Base-by-base conservation (phyloP, 2,329 filamentous ascomycete genomes). In the Paracorniculantispora psalliotae region DNA sequence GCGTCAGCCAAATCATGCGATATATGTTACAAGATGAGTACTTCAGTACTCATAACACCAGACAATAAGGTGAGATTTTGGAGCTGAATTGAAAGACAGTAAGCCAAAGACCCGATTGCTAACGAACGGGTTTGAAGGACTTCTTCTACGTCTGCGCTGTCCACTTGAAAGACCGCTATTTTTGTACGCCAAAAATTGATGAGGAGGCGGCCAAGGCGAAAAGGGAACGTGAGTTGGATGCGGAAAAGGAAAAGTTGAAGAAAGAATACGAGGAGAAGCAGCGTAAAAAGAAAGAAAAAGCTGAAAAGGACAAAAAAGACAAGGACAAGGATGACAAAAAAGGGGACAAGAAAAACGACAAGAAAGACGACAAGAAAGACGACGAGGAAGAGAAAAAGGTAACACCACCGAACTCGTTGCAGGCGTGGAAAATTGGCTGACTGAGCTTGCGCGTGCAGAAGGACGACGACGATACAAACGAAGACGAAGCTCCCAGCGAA, bases 141-240 rank as follows among this genome's bases (percentile, higher is more conserved):
- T 96, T 92, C 75, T 97, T 99, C 77, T 97, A 96, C 71, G 84
- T 96, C 47, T 99, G 94, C 67, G 81, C 86, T 6, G 79, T 82
- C 33, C 94, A 99, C 73, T 77, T 97, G 9, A 90, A 89, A 67
- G 94, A 97, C 68, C 80, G 79, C 33, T 85, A 88, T 43, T 97
- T 97, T 72, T 93, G 90, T 68, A 78, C 81, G 67, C 87, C 90
- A 61, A 87, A 89, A 61, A 80, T 90, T 61, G 89, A 92, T 67
- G 82, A 86, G 55, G 87, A 82, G 63, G 78, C 87, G 61, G 67
- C 83, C 68, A 81, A 87, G 71, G 82, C 79, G 68, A 87, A 85
- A 68, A 66, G 69, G 21, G 73, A 90, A 67, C 83, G 84, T 67
- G 84, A 87, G 60, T 71, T 85, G 55, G 84, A 88, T 23, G 81